Percentiles rank a stretch among this genome's conserved stretches.
Evolutionary conservation across 2,329 filamentous ascomycete species (phyloP).

Genomic region (Dothideomycetes sp.): DNA sequence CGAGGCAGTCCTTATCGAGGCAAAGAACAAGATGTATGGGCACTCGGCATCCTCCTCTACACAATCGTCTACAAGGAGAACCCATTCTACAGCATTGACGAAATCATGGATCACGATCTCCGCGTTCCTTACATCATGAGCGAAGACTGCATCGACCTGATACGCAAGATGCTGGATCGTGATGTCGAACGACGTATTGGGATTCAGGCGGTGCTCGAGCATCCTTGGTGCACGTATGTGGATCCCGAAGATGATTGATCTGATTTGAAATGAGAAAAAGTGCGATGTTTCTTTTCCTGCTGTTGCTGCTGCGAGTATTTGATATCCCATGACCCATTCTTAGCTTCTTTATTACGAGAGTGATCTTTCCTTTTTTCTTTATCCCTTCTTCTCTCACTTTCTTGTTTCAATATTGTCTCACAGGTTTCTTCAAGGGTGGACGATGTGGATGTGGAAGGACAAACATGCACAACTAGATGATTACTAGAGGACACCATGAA

Average conservation of each 20-base stretch:
- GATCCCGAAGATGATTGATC: slow-evolving; percentile 12
- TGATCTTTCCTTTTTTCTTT: too few species aligned
- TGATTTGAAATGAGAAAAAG: too few species aligned
- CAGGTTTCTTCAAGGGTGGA: too few species aligned
- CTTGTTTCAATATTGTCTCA: too few species aligned
- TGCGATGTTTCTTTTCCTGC: too few species aligned
- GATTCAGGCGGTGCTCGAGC: slow-evolving; percentile 80
- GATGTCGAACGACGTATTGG: slow-evolving; percentile 73
- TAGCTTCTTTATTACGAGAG: too few species aligned
- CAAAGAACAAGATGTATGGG: slow-evolving; percentile 98
- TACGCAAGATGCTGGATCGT: slow-evolving; percentile 84
- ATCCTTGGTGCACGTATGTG: slow-evolving; percentile 61
- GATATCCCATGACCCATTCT: too few species aligned
- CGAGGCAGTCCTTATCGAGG: slow-evolving; percentile 86
- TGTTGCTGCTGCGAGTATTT: too few species aligned
- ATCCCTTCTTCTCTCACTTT: too few species aligned
- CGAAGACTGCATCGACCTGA: slow-evolving; percentile 85
- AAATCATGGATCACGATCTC: slow-evolving; percentile 96
- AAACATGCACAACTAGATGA: too few species aligned
- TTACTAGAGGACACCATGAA: too few species aligned
- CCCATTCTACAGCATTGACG: slow-evolving; percentile 96
- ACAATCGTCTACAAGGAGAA: slow-evolving; percentile 99
- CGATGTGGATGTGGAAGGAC: too few species aligned
- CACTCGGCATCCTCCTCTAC: slow-evolving; percentile 90
- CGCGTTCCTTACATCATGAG: slow-evolving; percentile 81